Percentiles rank a stretch among this genome's conserved stretches.
Conservation (phyloP, 306 rosid genomes). For the Phaseolus lunatus region DNA sequence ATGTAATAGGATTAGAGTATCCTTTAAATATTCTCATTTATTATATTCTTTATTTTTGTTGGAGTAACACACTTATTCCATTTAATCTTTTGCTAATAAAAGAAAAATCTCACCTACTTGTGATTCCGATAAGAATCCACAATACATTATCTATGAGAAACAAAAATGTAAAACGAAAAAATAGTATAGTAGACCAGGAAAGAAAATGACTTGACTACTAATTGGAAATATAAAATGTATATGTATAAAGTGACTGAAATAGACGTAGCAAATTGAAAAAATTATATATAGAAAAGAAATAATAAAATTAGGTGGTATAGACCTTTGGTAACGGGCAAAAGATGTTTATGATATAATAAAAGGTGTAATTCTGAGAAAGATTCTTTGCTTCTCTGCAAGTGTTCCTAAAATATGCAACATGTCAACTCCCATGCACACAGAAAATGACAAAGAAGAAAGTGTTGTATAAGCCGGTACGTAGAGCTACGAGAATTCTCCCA, state of each 20-base stretch:
- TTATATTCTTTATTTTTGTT: too few relatives aligned
- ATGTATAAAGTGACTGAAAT: conserved; percentile 11
- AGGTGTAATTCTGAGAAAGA: conserved; percentile 57
- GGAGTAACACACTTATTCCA: too few relatives aligned
- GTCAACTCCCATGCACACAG: conserved; percentile 65
- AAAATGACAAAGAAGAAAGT: conserved; percentile 53
- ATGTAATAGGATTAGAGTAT: too few relatives aligned
- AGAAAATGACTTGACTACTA: conserved; percentile 45
- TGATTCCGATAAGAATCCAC: not conserved
- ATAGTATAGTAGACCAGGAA: conserved; percentile 1
- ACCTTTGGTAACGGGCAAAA: conserved; percentile 55
- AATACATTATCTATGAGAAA: not conserved
- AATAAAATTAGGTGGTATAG: conserved; percentile 40
- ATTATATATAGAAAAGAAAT: conserved; percentile 25
- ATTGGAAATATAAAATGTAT: conserved; percentile 14
- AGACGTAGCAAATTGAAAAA: conserved; percentile 40
- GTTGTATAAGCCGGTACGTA: conserved; percentile 44
- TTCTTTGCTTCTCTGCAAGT: conserved; percentile 60
- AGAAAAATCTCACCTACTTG: not conserved
- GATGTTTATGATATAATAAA: conserved; percentile 27
- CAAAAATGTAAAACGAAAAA: conserved; percentile 19
- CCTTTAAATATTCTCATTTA: too few relatives aligned
- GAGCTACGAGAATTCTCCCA: conserved; percentile 57
- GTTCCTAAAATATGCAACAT: conserved; percentile 52
- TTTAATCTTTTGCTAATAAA: too few relatives aligned